These are phyloP conservation scores for Elsinoe fawcettii DNA, from an alignment of 2,329 filamentous ascomycete species.

Conservation along the genomic window DNA sequence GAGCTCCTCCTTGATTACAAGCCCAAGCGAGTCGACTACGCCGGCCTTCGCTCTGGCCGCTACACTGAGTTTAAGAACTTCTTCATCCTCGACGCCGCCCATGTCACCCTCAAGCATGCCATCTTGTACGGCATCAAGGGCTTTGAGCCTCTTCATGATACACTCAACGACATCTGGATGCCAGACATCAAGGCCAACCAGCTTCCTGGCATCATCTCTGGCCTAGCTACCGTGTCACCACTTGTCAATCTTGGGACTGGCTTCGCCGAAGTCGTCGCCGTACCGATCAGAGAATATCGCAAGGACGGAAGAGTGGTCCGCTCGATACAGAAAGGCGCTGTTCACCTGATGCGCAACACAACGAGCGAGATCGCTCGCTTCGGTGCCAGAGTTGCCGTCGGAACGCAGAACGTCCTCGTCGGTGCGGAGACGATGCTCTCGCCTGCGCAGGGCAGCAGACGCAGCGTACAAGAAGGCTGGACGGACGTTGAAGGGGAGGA, in stretches of 20 bases:
- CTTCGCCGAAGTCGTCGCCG: constrained; percentile 74
- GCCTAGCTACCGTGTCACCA: constrained; percentile 80
- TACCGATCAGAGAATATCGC: constrained; percentile 85
- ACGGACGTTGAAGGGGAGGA: constrained; percentile 52
- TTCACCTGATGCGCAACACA: constrained; percentile 85
- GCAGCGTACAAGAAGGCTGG: constrained; percentile 33
- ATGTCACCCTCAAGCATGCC: constrained; percentile 76
- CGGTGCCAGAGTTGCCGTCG: constrained; percentile 87
- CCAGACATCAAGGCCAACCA: constrained; percentile 86
- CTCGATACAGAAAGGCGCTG: constrained; percentile 82
- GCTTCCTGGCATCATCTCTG: constrained; percentile 78
- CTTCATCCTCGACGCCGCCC: constrained; percentile 78
- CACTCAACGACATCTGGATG: constrained; percentile 93
- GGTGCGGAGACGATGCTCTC: constrained; percentile 73
- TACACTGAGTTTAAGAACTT: constrained; percentile 99
- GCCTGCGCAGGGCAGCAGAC: constrained; percentile 8
- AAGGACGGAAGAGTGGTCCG: constrained; percentile 90
- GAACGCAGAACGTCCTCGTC: constrained; percentile 87
- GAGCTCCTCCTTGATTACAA: constrained; percentile 91
- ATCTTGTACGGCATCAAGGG: constrained; percentile 90
- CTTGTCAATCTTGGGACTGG: constrained; percentile 87
- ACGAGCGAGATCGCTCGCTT: constrained; percentile 90
- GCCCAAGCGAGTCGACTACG: constrained; percentile 95
- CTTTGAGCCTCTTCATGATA: constrained; percentile 82
- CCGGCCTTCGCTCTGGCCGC: constrained; percentile 79